phyloP scores from a whole-genome alignment of 1,284 basidiomycete species.

The Lentinula novae-zelandiae region DNA sequence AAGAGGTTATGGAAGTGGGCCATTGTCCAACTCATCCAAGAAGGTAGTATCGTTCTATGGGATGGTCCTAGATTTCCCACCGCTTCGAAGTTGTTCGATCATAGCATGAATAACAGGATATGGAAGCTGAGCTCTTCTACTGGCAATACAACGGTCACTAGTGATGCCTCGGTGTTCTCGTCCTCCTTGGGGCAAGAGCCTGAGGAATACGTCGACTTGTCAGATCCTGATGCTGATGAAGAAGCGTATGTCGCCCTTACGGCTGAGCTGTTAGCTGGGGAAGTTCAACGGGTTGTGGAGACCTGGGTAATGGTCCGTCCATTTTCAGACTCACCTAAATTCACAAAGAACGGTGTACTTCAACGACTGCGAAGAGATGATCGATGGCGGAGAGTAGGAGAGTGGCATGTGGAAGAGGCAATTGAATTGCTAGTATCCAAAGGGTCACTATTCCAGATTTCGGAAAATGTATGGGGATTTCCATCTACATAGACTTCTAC shows the following conservation, averaged over 20 bases:
- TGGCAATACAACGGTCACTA: slow-evolving; percentile 20
- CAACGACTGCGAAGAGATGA: slow-evolving; percentile 47
- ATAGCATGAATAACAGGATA: slow-evolving; percentile 22
- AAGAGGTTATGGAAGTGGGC: slow-evolving; percentile 64
- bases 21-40: slow-evolving; percentile 56
- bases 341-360: slow-evolving; percentile 48
- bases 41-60: slow-evolving; percentile 67
- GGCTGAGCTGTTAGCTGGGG: slow-evolving; percentile 40
- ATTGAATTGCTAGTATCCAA: slow-evolving; percentile 42
- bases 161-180: neutral
- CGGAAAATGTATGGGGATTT: slow-evolving; percentile 29
- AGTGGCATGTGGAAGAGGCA: slow-evolving; percentile 60
- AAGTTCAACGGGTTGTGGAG: slow-evolving; percentile 44
- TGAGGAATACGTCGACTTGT: slow-evolving; percentile 43
- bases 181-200: slow-evolving; percentile 24
- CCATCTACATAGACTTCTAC: neutral
- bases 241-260: slow-evolving; percentile 65
- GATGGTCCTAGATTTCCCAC: slow-evolving; percentile 45
- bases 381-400: slow-evolving; percentile 58
- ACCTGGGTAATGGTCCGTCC: slow-evolving; percentile 25
- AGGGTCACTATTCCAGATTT: slow-evolving; percentile 44
- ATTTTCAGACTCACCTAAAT: slow-evolving; percentile 25
- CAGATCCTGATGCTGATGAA: slow-evolving; percentile 57
- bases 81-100: slow-evolving; percentile 11
- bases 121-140: slow-evolving; percentile 39